phyloP scores from a whole-genome alignment of 805 yeast genomes.

The Metschnikowia kunwiensis region DNA sequence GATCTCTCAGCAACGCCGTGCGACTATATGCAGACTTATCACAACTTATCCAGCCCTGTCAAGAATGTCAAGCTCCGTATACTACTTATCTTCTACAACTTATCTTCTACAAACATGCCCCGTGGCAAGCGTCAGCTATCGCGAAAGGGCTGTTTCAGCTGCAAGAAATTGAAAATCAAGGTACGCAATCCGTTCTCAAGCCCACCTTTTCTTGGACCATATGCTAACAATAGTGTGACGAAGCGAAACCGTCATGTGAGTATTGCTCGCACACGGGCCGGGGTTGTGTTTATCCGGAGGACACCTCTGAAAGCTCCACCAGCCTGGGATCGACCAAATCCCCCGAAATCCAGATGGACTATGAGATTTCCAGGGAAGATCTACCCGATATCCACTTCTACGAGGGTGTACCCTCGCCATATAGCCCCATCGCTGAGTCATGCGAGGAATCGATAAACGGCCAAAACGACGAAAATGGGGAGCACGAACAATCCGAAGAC shows the following conservation, averaged over 20 bases:
- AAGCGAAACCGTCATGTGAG: slow-evolving; percentile 31
- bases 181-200: too few relatives aligned
- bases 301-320: neutral
- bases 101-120: slow-evolving; percentile 1
- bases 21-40: too few relatives aligned
- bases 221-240: slow-evolving; percentile 26
- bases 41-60: too few relatives aligned
- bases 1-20: too few relatives aligned
- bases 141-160: slow-evolving; percentile 30
- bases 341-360: too few relatives aligned
- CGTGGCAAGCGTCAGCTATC: slow-evolving; percentile 8
- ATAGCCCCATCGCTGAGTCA: neutral
- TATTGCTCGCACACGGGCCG: slow-evolving; percentile 30
- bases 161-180: slow-evolving; percentile 31
- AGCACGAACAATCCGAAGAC: neutral
- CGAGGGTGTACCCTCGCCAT: too few relatives aligned
- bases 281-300: slow-evolving; percentile 23
- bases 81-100: neutral
- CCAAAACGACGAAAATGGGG: neutral
- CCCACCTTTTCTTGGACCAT: too few relatives aligned
- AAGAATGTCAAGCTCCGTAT: too few relatives aligned
- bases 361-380: too few relatives aligned
- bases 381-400: too few relatives aligned
- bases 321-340: too few relatives aligned
- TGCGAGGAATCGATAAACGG: slow-evolving; percentile 6